phyloP scores from a whole-genome alignment of 2,329 filamentous ascomycete species.

The Colletotrichum magnum region DNA sequence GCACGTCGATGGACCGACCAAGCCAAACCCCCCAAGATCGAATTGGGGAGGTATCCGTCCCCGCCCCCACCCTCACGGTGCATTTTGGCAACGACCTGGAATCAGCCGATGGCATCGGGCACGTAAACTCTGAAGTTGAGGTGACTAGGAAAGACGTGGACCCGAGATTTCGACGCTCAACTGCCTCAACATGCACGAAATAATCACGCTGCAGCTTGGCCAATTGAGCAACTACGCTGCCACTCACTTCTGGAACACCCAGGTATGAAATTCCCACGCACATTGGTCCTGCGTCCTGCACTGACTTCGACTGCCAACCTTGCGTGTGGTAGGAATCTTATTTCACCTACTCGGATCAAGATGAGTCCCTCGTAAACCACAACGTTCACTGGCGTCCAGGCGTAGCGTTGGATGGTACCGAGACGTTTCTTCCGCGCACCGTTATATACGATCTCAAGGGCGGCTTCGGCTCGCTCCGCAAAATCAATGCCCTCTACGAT shows the following conservation, averaged over 20 bases:
- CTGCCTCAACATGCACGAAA: slow-evolving; percentile 82
- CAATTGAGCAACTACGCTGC: slow-evolving; percentile 93
- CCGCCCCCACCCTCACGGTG: slow-evolving; percentile 18
- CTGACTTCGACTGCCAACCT: slow-evolving; percentile 13
- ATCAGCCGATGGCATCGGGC: no score
- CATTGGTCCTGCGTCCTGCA: background rate
- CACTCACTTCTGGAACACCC: slow-evolving; percentile 98
- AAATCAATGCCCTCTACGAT: slow-evolving; percentile 91
- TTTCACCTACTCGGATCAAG: slow-evolving; percentile 84
- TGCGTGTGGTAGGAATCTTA: slow-evolving; percentile 85
- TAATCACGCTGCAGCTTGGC: slow-evolving; percentile 93
- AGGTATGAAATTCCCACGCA: slow-evolving; percentile 63
- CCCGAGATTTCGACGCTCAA: background rate
- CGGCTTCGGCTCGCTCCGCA: slow-evolving; percentile 88
- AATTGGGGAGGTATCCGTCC: background rate
- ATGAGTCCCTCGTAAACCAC: slow-evolving; percentile 81
- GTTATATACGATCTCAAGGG: slow-evolving; percentile 97
- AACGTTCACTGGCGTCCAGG: slow-evolving; percentile 92
- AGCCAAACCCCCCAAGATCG: background rate
- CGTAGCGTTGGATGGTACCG: slow-evolving; percentile 83
- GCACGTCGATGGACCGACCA: background rate
- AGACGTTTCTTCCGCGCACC: slow-evolving; percentile 93
- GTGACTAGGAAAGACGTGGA: background rate
- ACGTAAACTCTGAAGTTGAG: background rate
- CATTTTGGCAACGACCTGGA: no score